Evolutionary conservation across 106 monocot species (phyloP), one percentile per base, ranked within the genome.

Genomic region (Phalaenopsis equestris): DNA sequence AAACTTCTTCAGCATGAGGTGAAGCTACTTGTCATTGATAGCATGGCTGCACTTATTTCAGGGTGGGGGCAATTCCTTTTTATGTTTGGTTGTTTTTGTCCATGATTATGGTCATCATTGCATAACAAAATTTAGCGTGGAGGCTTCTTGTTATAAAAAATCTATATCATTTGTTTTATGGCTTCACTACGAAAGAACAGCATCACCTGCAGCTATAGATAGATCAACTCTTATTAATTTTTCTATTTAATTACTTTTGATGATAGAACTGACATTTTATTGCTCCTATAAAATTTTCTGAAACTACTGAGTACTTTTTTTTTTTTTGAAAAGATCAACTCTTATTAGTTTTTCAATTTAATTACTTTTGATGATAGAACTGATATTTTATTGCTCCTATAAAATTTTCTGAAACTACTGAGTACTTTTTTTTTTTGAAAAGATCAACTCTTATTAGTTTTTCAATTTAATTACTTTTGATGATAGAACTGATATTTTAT

Each of bases 1-100:
- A 85, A 84, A 67, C 82, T 90, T 81, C 81, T 97, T 64, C 86
- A 92, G 30, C 87, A 92, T 83, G 89, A 97, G 23, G 90, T 97
- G 77, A 97, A 92, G 72, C 88, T 97, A 79, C 84, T 97, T n/a
- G 75, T 97, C 79, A 82, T 97, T 84, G 97, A 97, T 79, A 94
- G 94, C 85, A 92, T 97, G 86, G 90, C 94, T 86, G 92, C 89
- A 82, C 85, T 97, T 79, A 19, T 87, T 65, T 82, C 86, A 39
- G 64, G 90, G 97, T 92, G 72, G 79, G 81, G 42, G 18, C 37
- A 75, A 24, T 56, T 82, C 55, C 78, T 70, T 42, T 19, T 45
- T 10, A 68, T 41, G 15, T 83, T 78, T 72, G 17, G 46, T 56
- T 61, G 19, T n/a, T 21, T 61, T n/a, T 21, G 21, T 61, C 24